phyloP scores from a whole-genome alignment of 805 yeast species.

The Teunomyces lycoperdinae region DNA sequence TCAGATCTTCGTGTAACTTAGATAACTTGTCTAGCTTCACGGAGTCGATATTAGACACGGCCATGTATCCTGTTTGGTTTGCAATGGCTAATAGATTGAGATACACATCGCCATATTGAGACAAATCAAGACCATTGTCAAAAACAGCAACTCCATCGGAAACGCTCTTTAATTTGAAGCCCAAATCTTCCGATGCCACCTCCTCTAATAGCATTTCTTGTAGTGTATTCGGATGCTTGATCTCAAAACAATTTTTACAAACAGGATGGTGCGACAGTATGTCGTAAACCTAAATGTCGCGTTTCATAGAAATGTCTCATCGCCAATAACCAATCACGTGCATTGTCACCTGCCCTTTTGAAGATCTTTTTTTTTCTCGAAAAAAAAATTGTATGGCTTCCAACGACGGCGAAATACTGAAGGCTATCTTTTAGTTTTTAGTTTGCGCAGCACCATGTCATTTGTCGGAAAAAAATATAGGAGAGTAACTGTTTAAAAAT shows the following conservation, averaged over 20 bases:
- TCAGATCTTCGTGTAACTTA: constrained; percentile 23
- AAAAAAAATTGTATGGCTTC: too few species aligned
- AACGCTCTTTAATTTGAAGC: constrained; percentile 40
- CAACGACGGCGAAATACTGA: too few species aligned
- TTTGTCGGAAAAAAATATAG: too few species aligned
- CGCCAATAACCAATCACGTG: too few species aligned
- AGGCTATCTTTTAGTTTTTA: too few species aligned
- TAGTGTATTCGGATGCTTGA: neutral
- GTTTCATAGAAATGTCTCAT: too few species aligned
- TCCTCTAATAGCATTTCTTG: constrained; percentile 13
- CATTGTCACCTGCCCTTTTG: too few species aligned
- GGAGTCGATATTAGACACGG: constrained; percentile 35
- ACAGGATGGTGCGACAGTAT: neutral
- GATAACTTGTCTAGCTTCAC: constrained; percentile 35
- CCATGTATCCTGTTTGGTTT: constrained; percentile 26
- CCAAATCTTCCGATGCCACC: constrained; percentile 39
- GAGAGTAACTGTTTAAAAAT: too few species aligned
- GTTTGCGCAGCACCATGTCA: too few species aligned
- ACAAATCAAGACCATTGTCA: constrained; percentile 28
- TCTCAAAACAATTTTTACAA: neutral
- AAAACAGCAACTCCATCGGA: constrained; percentile 28
- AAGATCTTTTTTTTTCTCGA: too few species aligned
- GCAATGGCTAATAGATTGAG: constrained; percentile 37
- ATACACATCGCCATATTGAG: constrained; percentile 10
- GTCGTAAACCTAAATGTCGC: neutral